Evolutionary conservation across 306 rosid genomes (phyloP), one percentile per base, ranked within the genome.

Genomic region (Vachellia collinsii): DNA sequence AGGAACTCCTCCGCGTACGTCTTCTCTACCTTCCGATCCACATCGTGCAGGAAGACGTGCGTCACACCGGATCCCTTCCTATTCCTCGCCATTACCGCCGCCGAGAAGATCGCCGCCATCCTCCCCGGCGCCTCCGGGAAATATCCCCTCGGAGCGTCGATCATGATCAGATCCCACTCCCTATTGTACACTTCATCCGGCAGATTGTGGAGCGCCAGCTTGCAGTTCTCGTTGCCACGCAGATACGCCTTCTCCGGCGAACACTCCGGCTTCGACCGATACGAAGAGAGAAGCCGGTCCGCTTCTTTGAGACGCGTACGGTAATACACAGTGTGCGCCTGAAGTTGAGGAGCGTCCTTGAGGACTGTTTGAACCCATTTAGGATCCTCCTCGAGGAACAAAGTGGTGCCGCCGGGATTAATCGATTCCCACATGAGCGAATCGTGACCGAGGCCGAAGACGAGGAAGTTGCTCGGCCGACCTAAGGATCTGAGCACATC

Each of bases 381-480:
- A 0, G 96, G 98, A 43, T 95, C 98, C 76, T 95, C 99, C 61
- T 95, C 99, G 0, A 95, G 93, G 85, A 95, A 95, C 6, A 93
- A 13, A 1, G 99, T 95, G 8, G 72, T 88, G 46, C 99, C 99
- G 5, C 86, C 83, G 9, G 99, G 91, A 51, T 95, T 95, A 3
- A 95, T 76, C 11, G 98, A 86, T 56, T 94, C 91, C 99, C 99
- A 93, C 99, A 95, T 93, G 37, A 91, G 91, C 0, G 99, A 95
- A 79, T 95, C 99, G 82, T 88, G 92, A 46, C 99, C 99, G 42
- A 95, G 88, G 0, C 98, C 99, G 74, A 93, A 93, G 0, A 95
- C 91, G 10, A 95, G 96, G 59, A 95, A 93, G 39, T 93, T 95
- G 87, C 86, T 73, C 0, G 97, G 97, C 5, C 90, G 92, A 17